These are phyloP conservation scores for Neofusicoccum laricinum DNA, from an alignment of 2,329 filamentous ascomycete genomes.

Conservation along the genomic window DNA sequence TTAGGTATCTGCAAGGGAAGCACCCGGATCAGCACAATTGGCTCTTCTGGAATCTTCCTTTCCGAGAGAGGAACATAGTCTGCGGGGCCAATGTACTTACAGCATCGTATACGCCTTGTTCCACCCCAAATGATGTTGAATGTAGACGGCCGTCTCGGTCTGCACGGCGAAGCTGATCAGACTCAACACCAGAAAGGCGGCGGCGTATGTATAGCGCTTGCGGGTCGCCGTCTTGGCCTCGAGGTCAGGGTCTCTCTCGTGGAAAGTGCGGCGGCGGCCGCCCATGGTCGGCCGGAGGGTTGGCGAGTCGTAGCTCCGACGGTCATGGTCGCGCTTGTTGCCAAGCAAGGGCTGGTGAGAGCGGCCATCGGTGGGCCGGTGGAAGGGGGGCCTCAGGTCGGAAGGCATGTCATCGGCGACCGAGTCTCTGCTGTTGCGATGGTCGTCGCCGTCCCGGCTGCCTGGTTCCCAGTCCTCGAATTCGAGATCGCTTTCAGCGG, in stretches of 20 bases:
- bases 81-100: conserved; percentile 45
- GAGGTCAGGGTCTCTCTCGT: conserved; percentile 71
- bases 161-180: conserved; percentile 88
- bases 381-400: conserved; percentile 44
- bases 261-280: conserved; percentile 67
- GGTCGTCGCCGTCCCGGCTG: neutral
- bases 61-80: neutral
- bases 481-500: conserved; percentile 33
- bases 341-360: conserved; percentile 55
- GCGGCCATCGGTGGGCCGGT: conserved; percentile 36
- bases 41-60: neutral
- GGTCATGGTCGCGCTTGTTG: conserved; percentile 33
- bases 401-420: conserved; percentile 45
- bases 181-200: conserved; percentile 76
- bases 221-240: conserved; percentile 64
- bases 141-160: conserved; percentile 93
- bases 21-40: neutral
- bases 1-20: conserved; percentile 62
- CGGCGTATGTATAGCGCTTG: conserved; percentile 83
- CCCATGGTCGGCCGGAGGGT: conserved; percentile 39
- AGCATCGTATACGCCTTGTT: conserved; percentile 99
- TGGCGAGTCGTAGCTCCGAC: conserved; percentile 38
- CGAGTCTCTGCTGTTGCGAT: conserved; percentile 26
- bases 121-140: conserved; percentile 89
- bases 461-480: conserved; percentile 43